Conservation (phyloP, 768 basidiomycete genomes). For the Tricholoma sp. region DNA sequence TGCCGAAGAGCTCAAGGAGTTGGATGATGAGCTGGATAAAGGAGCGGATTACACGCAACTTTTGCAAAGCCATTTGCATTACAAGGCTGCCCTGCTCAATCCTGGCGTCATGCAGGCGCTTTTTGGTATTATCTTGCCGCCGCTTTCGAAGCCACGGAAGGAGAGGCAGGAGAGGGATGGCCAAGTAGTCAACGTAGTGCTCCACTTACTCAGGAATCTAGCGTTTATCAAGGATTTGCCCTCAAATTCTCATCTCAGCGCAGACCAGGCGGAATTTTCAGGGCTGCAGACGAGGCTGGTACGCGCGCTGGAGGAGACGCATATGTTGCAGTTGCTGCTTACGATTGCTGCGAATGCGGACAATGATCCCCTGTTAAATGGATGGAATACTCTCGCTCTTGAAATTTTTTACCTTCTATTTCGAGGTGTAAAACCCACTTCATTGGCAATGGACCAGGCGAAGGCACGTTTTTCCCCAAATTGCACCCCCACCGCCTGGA, state of each 20-base stretch:
- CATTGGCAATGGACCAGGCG: conserved; percentile 53
- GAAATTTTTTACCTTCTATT: conserved; percentile 93
- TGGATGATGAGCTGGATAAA: conserved; percentile 76
- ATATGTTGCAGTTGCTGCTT: conserved; percentile 72
- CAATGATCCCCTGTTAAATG: conserved; percentile 74
- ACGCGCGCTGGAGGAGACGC: conserved; percentile 61
- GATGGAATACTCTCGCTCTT: conserved; percentile 85
- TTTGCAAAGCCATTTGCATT: conserved; percentile 73
- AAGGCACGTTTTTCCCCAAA: conserved; percentile 44
- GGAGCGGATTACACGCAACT: conserved; percentile 89
- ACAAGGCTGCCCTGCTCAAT: conserved; percentile 77
- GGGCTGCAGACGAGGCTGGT: conserved; percentile 77
- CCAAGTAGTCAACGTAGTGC: conserved; percentile 81
- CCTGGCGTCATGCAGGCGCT: conserved; percentile 68
- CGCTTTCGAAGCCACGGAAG: conserved; percentile 62
- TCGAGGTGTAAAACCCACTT: conserved; percentile 65
- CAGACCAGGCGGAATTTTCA: conserved; percentile 77
- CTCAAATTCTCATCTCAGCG: conserved; percentile 61
- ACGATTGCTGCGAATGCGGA: conserved; percentile 80
- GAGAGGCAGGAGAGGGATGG: conserved; percentile 77
- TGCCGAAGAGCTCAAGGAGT: conserved; percentile 89
- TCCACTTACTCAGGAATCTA: conserved; percentile 92
- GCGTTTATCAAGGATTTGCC: conserved; percentile 88
- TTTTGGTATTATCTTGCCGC: conserved; percentile 72
- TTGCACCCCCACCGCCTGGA: conserved; percentile 4